These are phyloP conservation scores for Suillus americanus DNA, from an alignment of 768 basidiomycete species.

Conservation along the genomic window DNA sequence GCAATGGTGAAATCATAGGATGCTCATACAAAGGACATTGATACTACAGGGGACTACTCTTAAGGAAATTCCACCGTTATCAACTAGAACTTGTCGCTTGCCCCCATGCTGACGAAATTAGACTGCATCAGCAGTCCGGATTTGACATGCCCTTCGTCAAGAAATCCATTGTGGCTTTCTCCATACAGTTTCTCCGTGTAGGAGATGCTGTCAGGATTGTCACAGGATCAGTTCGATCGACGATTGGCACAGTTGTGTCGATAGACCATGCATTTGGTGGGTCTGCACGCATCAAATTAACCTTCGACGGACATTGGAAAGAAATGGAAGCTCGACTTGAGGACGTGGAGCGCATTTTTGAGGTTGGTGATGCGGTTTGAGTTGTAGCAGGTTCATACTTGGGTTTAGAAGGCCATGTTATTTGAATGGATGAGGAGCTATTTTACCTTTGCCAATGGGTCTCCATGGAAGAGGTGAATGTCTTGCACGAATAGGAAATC, in stretches of 20 bases:
- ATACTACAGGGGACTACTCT: not conserved
- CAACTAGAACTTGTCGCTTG: not conserved
- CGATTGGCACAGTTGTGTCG: too few relatives aligned
- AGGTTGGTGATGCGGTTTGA: too few relatives aligned
- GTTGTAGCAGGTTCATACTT: too few relatives aligned
- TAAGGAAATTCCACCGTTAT: not conserved
- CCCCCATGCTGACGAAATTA: not conserved
- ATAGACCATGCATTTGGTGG: not conserved
- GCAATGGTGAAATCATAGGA: not conserved
- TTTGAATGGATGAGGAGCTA: too few relatives aligned
- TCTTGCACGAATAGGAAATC: too few relatives aligned
- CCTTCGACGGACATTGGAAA: too few relatives aligned
- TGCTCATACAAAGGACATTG: not conserved
- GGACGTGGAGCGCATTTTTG: too few relatives aligned
- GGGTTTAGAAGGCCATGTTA: too few relatives aligned
- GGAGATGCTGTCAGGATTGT: not conserved
- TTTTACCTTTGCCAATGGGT: too few relatives aligned
- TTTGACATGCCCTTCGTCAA: not conserved
- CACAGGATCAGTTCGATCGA: not conserved
- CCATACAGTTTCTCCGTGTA: not conserved
- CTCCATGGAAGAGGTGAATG: too few relatives aligned
- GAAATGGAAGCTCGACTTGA: too few relatives aligned
- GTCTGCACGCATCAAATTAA: too few relatives aligned
- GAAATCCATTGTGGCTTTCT: not conserved
- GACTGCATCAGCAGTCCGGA: not conserved